Evolutionary conservation across 352 stramenopile genomes (phyloP).

Genomic region (Globisporangium apiculatum): DNA sequence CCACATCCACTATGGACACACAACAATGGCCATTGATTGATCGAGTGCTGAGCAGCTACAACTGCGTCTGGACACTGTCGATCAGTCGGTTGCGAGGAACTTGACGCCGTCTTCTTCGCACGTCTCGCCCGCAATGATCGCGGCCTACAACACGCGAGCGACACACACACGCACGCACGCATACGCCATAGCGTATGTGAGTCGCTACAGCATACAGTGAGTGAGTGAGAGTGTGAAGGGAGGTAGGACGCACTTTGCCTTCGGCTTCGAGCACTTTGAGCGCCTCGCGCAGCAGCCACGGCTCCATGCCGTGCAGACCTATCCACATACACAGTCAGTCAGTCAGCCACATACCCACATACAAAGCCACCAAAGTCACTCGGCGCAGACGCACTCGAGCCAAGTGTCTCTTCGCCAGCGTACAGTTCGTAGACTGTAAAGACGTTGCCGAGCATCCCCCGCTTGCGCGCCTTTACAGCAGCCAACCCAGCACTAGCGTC

Average conservation of each 20-base stretch:
- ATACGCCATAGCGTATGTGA: background rate
- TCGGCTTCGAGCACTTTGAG: conserved; percentile 68
- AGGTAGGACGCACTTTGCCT: conserved; percentile 41
- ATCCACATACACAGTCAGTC: background rate
- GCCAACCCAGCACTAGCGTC: background rate
- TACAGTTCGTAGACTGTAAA: conserved; percentile 86
- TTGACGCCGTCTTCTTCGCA: conserved; percentile 84
- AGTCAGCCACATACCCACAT: background rate
- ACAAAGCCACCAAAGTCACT: background rate
- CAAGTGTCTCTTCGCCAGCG: conserved; percentile 72
- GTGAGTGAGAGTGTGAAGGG: background rate
- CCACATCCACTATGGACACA: no score
- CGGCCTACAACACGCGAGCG: conserved; percentile 25
- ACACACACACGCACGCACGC: no score
- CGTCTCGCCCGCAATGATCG: conserved; percentile 73
- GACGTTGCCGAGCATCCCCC: conserved; percentile 75
- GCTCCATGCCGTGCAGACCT: conserved; percentile 81
- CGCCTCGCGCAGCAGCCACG: conserved; percentile 73
- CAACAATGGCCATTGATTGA: no score
- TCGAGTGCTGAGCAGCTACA: no score
- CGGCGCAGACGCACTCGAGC: conserved; percentile 39
- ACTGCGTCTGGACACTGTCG: no score
- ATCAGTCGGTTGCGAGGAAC: conserved; percentile 60
- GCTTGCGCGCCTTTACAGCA: conserved; percentile 39
- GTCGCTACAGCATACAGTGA: background rate